These are phyloP conservation scores for Conticribra guillardii DNA, from an alignment of 108 stramenopile genomes.

Conservation along the genomic window DNA sequence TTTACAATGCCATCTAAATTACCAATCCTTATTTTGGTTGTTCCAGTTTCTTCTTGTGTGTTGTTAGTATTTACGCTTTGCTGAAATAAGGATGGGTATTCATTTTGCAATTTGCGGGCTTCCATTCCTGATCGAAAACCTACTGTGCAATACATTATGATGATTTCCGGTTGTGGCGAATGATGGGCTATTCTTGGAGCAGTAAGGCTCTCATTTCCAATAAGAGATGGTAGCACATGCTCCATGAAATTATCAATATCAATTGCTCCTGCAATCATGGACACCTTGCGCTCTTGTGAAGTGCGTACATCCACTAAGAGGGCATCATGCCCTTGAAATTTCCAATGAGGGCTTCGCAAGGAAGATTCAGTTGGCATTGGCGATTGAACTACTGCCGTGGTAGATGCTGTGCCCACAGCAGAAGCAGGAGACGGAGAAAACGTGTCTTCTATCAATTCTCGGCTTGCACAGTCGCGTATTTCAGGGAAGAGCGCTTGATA, in stretches of 20 bases:
- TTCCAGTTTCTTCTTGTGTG: slow-evolving; percentile 1
- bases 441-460: slow-evolving; percentile 5
- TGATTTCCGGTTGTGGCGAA: slow-evolving; percentile 7
- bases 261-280: slow-evolving; percentile 58
- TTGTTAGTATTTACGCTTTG: neutral
- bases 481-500: slow-evolving; percentile 8
- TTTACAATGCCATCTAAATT: slow-evolving; percentile 34
- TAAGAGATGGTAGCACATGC: slow-evolving; percentile 17
- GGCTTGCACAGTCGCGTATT: neutral
- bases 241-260: slow-evolving; percentile 50
- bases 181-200: neutral
- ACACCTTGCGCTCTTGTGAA: slow-evolving; percentile 44
- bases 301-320: slow-evolving; percentile 54
- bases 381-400: too few relatives aligned
- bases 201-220: too few relatives aligned
- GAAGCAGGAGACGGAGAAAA: neutral
- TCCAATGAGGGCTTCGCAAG: slow-evolving; percentile 22
- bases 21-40: slow-evolving; percentile 8
- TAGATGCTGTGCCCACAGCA: too few relatives aligned
- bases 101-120: slow-evolving; percentile 31
- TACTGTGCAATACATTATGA: slow-evolving; percentile 67
- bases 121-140: slow-evolving; percentile 70
- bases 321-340: neutral
- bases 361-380: neutral
- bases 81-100: slow-evolving; percentile 15